A percentile compares a stretch with the other conserved stretches of the same genome.
These are phyloP conservation scores for Phytopythium chamaehyphon DNA, from an alignment of 352 stramenopile species.

Conservation along the genomic window DNA sequence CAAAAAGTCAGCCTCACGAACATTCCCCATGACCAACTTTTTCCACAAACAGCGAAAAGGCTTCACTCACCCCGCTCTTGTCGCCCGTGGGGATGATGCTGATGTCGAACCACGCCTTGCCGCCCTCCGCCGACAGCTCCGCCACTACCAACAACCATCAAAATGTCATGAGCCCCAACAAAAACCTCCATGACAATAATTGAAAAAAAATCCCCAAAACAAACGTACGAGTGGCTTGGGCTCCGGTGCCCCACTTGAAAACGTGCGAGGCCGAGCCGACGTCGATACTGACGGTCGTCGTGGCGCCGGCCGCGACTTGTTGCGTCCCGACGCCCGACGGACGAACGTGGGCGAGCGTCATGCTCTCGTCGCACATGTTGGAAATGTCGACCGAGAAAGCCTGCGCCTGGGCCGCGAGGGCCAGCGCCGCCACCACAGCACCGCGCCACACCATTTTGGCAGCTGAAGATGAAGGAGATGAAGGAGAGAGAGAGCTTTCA, in stretches of 20 bases:
- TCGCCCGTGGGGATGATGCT: constrained; percentile 68
- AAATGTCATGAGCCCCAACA: too few relatives aligned
- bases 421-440: constrained; percentile 21
- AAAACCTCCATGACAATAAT: too few relatives aligned
- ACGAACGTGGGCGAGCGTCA: constrained; percentile 40
- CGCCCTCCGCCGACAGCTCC: constrained; percentile 56
- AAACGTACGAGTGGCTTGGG: constrained; percentile 59
- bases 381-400: constrained; percentile 50
- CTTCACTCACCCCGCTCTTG: constrained; percentile 48
- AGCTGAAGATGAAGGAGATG: neutral
- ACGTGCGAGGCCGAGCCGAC: constrained; percentile 33
- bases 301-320: constrained; percentile 27
- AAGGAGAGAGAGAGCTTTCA: neutral
- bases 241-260: constrained; percentile 43
- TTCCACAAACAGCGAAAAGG: constrained; percentile 7
- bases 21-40: neutral
- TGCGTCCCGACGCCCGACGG: constrained; percentile 19
- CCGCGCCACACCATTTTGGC: constrained; percentile 29
- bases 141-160: constrained; percentile 28
- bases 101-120: constrained; percentile 65
- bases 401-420: constrained; percentile 17
- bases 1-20: neutral
- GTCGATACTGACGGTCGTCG: constrained; percentile 23
- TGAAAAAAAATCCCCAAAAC: too few relatives aligned
- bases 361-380: constrained; percentile 47